A percentile compares a stretch with the other conserved stretches of the same genome.
Evolutionary conservation across 2,329 filamentous ascomycete species (phyloP).

Genomic region (Pseudopyrenochaeta lycopersici): DNA sequence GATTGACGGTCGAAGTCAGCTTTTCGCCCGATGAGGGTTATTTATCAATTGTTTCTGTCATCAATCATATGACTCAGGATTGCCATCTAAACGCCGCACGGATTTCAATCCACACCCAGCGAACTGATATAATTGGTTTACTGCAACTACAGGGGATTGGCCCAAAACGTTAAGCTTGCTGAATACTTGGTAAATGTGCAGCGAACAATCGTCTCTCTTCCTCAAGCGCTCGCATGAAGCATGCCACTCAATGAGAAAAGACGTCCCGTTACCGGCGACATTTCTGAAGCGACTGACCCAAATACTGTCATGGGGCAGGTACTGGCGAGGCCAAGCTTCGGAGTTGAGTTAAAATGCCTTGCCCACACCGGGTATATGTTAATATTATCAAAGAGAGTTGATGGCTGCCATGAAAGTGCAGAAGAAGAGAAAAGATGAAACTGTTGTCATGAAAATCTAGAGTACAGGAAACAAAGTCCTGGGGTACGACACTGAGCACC

Average conservation of each 20-base stretch:
- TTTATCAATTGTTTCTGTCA: too few relatives aligned
- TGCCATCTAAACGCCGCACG: too few relatives aligned
- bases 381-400: slow-evolving; percentile 11
- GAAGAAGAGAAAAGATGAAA: slow-evolving; percentile 21
- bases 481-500: slow-evolving; percentile 3
- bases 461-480: slow-evolving; percentile 21
- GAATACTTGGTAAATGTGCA: too few relatives aligned
- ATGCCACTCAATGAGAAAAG: slow-evolving; percentile 49
- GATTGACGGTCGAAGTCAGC: too few relatives aligned
- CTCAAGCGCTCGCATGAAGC: slow-evolving; percentile 42
- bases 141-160: too few relatives aligned
- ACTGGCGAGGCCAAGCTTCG: not conserved
- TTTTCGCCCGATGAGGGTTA: too few relatives aligned
- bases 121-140: too few relatives aligned
- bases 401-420: slow-evolving; percentile 4
- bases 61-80: too few relatives aligned
- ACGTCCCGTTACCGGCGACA: slow-evolving; percentile 25
- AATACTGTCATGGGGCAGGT: not conserved
- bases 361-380: slow-evolving; percentile 37
- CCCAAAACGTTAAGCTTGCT: too few relatives aligned
- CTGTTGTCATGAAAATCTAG: slow-evolving; percentile 28
- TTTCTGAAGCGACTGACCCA: slow-evolving; percentile 11
- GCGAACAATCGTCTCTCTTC: slow-evolving; percentile 30
- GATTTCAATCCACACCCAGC: too few relatives aligned
- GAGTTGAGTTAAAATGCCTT: slow-evolving; percentile 14